phyloP scores from a whole-genome alignment of 768 basidiomycete genomes.

The Pleurotus giganteus region DNA sequence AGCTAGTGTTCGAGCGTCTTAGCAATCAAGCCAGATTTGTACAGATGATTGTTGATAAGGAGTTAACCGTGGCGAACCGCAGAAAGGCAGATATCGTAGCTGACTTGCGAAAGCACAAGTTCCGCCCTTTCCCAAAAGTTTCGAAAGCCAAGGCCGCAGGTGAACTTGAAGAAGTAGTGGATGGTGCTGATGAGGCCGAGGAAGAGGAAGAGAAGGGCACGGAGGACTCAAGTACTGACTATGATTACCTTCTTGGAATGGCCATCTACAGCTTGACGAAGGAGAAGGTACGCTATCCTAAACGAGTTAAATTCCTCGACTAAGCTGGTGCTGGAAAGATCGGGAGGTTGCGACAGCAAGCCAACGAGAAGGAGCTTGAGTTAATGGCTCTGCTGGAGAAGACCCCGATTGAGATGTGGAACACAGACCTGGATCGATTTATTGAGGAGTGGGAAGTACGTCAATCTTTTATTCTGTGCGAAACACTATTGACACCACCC shows the following conservation, averaged over 20 bases:
- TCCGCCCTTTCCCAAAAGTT: conserved; percentile 89
- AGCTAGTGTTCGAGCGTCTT: conserved; percentile 76
- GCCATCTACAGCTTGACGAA: conserved; percentile 91
- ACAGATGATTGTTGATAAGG: conserved; percentile 88
- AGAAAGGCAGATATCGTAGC: conserved; percentile 84
- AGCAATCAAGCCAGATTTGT: conserved; percentile 97
- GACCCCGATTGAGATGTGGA: conserved; percentile 85
- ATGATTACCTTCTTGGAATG: conserved; percentile 94
- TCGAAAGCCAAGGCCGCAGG: conserved; percentile 63
- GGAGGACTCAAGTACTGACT: conserved; percentile 58
- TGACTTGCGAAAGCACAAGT: conserved; percentile 80
- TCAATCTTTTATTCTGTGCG: conserved; percentile 9
- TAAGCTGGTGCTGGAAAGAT: conserved; percentile 48
- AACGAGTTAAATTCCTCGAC: neutral
- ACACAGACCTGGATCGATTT: conserved; percentile 83
- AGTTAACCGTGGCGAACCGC: conserved; percentile 81
- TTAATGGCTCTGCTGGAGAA: conserved; percentile 74
- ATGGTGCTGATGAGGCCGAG: conserved; percentile 49
- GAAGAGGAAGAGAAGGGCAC: conserved; percentile 26
- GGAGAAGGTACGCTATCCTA: conserved; percentile 66
- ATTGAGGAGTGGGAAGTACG: conserved; percentile 81
- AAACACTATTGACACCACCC: neutral
- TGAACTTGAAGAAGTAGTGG: conserved; percentile 58
- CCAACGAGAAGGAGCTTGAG: conserved; percentile 79
- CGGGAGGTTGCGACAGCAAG: conserved; percentile 77